Conservation (phyloP, 2,329 filamentous ascomycete species). For the Ceratocystiopsis minuta region DNA sequence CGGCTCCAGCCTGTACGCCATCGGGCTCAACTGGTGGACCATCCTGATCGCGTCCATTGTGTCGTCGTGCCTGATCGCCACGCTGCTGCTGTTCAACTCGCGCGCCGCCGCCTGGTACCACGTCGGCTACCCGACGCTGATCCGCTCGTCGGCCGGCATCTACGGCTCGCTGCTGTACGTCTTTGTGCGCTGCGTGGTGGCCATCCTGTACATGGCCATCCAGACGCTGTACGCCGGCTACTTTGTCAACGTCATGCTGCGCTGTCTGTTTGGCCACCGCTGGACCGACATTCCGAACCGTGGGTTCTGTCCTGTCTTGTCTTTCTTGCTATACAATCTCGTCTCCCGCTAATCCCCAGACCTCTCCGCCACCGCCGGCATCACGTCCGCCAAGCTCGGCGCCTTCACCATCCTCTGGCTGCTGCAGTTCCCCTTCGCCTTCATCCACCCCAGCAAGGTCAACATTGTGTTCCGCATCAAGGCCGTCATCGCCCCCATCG, state of each 20-base stretch:
- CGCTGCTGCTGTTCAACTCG: neutral
- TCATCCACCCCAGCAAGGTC: constrained; percentile 23
- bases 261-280: constrained; percentile 16
- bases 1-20: constrained; percentile 2
- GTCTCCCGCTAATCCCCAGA: neutral
- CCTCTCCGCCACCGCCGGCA: constrained; percentile 18
- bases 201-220: constrained; percentile 6
- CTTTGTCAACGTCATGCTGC: constrained; percentile 10
- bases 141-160: constrained; percentile 7
- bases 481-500: constrained; percentile 19
- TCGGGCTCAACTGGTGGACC: constrained; percentile 7
- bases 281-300: constrained; percentile 16
- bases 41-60: constrained; percentile 3
- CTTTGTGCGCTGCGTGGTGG: constrained; percentile 4
- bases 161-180: constrained; percentile 4
- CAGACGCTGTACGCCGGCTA: constrained; percentile 7
- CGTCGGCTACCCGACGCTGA: constrained; percentile 7
- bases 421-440: constrained; percentile 20
- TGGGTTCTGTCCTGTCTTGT: no score
- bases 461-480: constrained; percentile 13
- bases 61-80: constrained; percentile 1
- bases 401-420: constrained; percentile 20
- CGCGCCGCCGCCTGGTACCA: constrained; percentile 6
- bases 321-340: no score
- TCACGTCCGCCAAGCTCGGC: constrained; percentile 17